Conservation (phyloP, 2,329 filamentous ascomycete genomes). For the Epichloe coenophiala region DNA sequence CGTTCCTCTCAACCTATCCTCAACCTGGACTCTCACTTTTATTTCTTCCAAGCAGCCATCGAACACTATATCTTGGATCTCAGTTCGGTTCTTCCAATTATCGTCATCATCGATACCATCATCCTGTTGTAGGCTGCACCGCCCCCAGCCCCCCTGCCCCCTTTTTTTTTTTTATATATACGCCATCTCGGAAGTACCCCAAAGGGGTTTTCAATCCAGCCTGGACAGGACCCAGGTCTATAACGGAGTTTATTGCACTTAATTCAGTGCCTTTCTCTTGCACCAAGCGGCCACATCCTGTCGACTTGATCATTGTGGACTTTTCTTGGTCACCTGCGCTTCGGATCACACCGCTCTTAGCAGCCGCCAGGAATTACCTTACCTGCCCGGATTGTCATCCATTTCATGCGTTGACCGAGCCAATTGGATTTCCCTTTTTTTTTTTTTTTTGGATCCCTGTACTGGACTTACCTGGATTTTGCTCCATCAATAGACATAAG, state of each 20-base stretch:
- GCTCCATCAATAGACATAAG: not conserved
- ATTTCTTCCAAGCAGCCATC: not conserved
- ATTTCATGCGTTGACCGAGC: conserved; percentile 1
- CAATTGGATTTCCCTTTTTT: conserved; percentile 1
- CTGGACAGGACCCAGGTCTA: conserved; percentile 3
- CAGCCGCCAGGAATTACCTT: not conserved
- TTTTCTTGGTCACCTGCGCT: conserved; percentile 2
- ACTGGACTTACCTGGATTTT: conserved; percentile 1
- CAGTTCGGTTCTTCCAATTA: not conserved
- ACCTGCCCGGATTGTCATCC: conserved; percentile 1
- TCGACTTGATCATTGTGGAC: conserved; percentile 4
- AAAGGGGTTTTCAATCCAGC: not conserved
- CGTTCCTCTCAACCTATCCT: not conserved
- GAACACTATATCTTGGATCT: not conserved
- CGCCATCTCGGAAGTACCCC: not conserved
- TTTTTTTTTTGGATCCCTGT: not conserved
- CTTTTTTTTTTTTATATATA: not conserved
- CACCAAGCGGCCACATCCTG: not conserved
- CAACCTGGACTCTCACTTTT: not conserved
- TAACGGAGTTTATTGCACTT: conserved; percentile 4
- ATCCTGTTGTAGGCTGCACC: not conserved
- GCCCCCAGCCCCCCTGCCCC: not conserved
- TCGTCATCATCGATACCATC: not conserved
- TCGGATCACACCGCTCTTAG: conserved; percentile 5
- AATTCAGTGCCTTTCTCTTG: conserved; percentile 3